Evolutionary conservation across 129 eudicot species (phyloP).

Genomic region (Helianthus annuus): DNA sequence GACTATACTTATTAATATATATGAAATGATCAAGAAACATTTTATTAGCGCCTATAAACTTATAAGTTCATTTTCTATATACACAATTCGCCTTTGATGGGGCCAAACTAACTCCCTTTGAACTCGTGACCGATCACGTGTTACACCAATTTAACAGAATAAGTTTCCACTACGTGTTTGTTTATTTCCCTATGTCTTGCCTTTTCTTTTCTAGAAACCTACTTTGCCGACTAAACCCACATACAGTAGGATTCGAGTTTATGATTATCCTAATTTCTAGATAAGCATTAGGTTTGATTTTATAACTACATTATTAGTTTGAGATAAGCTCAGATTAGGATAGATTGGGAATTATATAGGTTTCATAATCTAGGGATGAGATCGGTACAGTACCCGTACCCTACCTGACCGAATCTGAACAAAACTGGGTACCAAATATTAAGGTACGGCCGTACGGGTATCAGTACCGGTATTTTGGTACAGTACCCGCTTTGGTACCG

Average conservation of each 20-base stretch:
- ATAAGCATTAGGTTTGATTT: slow-evolving; percentile 1
- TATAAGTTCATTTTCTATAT: slow-evolving; percentile 5
- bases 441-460: too few species aligned
- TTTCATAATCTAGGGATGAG: not conserved
- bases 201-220: slow-evolving; percentile 21
- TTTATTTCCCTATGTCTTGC: not conserved
- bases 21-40: slow-evolving; percentile 4
- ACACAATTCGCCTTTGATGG: slow-evolving; percentile 13
- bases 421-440: too few species aligned
- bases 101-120: slow-evolving; percentile 17
- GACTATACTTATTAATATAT: slow-evolving; percentile 11
- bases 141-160: slow-evolving; percentile 13
- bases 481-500: too few species aligned
- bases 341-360: not conserved
- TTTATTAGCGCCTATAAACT: slow-evolving; percentile 14
- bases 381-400: too few species aligned
- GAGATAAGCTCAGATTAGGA: not conserved
- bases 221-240: not conserved
- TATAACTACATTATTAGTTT: not conserved
- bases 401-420: too few species aligned
- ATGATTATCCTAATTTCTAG: slow-evolving; percentile 8
- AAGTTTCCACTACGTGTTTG: slow-evolving; percentile 19
- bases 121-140: slow-evolving; percentile 24
- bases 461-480: too few species aligned
- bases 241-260: slow-evolving; percentile 4